Evolutionary conservation across 1,284 basidiomycete genomes (phyloP).

Genomic region (Heterobasidion irregulare): DNA sequence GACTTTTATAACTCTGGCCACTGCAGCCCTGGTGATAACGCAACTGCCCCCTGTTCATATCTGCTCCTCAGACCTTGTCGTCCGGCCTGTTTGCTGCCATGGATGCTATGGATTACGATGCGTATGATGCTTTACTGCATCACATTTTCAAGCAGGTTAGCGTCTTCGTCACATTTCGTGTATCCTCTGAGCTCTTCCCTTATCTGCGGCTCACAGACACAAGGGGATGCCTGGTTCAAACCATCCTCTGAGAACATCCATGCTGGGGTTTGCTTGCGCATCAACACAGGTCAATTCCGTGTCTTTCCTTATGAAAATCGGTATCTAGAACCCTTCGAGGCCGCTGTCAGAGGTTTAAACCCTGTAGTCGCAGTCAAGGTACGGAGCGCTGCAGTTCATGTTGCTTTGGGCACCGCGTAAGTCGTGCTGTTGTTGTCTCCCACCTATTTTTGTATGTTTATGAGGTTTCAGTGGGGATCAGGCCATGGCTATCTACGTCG

Average conservation of each 20-base stretch:
- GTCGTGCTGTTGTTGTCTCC: constrained; percentile 19
- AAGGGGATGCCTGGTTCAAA: constrained; percentile 71
- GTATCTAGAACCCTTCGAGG: constrained; percentile 59
- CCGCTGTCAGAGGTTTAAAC: constrained; percentile 62
- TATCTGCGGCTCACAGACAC: constrained; percentile 33
- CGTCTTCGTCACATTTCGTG: constrained; percentile 11
- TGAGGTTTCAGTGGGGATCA: constrained; percentile 15
- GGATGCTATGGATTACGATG: constrained; percentile 59
- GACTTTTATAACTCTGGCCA: too few species aligned
- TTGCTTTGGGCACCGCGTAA: constrained; percentile 61
- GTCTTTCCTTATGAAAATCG: constrained; percentile 62
- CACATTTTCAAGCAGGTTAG: constrained; percentile 46
- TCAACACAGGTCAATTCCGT: constrained; percentile 53
- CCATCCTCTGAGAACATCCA: constrained; percentile 64
- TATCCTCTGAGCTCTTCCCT: not conserved
- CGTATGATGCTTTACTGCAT: constrained; percentile 63
- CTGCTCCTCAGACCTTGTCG: too few species aligned
- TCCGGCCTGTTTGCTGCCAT: not conserved
- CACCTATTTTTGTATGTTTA: too few species aligned
- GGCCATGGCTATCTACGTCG: constrained; percentile 47
- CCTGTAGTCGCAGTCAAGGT: constrained; percentile 77
- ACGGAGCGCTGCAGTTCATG: constrained; percentile 73
- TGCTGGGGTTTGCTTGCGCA: constrained; percentile 60
- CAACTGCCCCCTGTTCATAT: too few species aligned
- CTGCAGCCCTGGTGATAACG: too few species aligned